Base-by-base conservation (phyloP, 73 alveolate species). In the Paramecium caudatum region DNA sequence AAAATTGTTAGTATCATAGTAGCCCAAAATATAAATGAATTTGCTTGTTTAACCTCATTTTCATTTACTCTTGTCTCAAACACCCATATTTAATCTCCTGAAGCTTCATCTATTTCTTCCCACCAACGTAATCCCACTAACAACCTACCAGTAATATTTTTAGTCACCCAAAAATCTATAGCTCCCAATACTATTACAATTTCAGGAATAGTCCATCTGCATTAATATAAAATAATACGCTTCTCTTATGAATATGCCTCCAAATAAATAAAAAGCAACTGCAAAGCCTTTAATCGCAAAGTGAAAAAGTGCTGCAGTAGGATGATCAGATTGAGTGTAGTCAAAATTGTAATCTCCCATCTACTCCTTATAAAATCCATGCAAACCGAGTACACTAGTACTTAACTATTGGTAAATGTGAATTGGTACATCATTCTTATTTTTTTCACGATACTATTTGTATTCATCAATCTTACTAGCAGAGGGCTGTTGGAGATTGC, bases 91-190 rank as follows among this genome's bases (percentile, higher is more conserved):
- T 74, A 43, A 19, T 74, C 43, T 45, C 88, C 88, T 27, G 69
- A 37, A 1, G 88, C 96, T 50, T 95, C 97, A 82, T 96, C 97
- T 4, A 96, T 93, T 83, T 96, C 99, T 47, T 92, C 91, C 99
- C 99, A 96, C 99, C 99, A 96, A 84, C 99, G 91, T 65, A 96
- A 82, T 27, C 97, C 97, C 8, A 96, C 99, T 13, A 96, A 46
- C 4, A 91, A 27, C 61, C 99, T 65, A 0, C 99, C 99, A 82
- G 98, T 91, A 48, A 96, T 48, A 81, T 96, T 96, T 91, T 96
- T 96, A 9, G 94, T 93, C 3, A 93, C 91, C 97, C 98, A 96
- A 63, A 96, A 96, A 91, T 96, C 99, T 0, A 61, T 34, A 9
- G 95, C 95, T 43, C 93, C 93, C 17, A 91, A 46, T 1, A 91